These are phyloP conservation scores for Leccinum obscurum DNA, from an alignment of 768 basidiomycete species.

Conservation along the genomic window DNA sequence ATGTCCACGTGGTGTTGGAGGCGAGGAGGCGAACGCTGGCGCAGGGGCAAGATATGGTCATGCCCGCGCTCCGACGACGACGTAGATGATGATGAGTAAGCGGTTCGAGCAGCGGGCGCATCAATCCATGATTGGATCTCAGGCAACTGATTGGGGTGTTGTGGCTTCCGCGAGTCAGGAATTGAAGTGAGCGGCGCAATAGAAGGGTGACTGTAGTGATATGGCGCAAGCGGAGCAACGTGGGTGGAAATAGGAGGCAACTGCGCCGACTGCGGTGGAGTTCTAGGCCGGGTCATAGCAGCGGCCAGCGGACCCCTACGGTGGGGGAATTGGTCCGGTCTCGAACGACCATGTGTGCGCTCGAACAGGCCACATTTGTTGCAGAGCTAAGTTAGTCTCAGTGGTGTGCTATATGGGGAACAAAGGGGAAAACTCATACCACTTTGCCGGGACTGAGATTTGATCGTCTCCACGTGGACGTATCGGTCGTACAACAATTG, in stretches of 20 bases:
- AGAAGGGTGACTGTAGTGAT: constrained; percentile 53
- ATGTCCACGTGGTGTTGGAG: constrained; percentile 36
- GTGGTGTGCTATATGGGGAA: constrained; percentile 7
- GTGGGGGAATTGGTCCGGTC: constrained; percentile 81
- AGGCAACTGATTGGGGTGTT: constrained; percentile 41
- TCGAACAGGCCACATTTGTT: constrained; percentile 81
- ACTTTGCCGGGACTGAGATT: constrained; percentile 84
- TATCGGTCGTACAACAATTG: constrained; percentile 85
- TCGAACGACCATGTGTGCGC: constrained; percentile 74
- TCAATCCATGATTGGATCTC: constrained; percentile 51
- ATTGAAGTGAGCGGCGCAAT: constrained; percentile 47
- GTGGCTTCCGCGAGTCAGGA: constrained; percentile 35
- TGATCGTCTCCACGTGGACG: constrained; percentile 76
- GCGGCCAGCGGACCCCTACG: constrained; percentile 68
- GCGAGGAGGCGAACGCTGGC: constrained; percentile 35
- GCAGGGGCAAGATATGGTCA: constrained; percentile 30
- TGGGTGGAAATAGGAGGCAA: constrained; percentile 47
- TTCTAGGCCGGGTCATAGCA: constrained; percentile 47
- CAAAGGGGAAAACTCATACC: constrained; percentile 31
- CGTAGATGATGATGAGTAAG: constrained; percentile 28
- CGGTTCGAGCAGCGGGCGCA: constrained; percentile 30
- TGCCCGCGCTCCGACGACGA: constrained; percentile 34
- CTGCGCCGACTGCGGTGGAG: constrained; percentile 47
- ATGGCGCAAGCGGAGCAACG: constrained; percentile 41
- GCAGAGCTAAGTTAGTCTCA: constrained; percentile 36